These are phyloP conservation scores for Xerocomus potaroensis DNA, from an alignment of 768 basidiomycete species.

Conservation along the genomic window DNA sequence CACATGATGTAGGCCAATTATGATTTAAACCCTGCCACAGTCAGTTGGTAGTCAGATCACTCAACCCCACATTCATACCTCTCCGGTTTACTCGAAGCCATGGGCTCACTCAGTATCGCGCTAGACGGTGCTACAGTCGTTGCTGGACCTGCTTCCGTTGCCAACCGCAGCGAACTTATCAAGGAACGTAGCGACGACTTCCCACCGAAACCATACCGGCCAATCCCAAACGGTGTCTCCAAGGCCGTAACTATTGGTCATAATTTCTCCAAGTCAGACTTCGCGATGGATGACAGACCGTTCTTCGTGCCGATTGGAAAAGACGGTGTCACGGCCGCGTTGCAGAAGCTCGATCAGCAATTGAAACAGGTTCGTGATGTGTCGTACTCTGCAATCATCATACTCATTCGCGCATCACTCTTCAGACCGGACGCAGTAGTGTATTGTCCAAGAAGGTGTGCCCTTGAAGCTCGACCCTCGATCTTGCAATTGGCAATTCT, in stretches of 20 bases:
- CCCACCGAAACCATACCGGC: slow-evolving; percentile 18
- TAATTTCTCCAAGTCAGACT: slow-evolving; percentile 48
- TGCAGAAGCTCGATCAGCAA: slow-evolving; percentile 65
- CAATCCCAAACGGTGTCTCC: slow-evolving; percentile 8
- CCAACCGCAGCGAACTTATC: slow-evolving; percentile 23
- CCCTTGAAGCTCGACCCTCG: slow-evolving; percentile 13
- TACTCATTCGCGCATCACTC: slow-evolving; percentile 3
- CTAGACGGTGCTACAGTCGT: slow-evolving; percentile 44
- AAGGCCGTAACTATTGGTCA: slow-evolving; percentile 18
- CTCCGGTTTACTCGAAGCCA: slow-evolving; percentile 1
- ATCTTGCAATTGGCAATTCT: background rate
- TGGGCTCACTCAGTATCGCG: slow-evolving; percentile 34
- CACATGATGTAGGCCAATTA: background rate
- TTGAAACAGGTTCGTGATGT: slow-evolving; percentile 36
- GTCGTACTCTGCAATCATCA: background rate
- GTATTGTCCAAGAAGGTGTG: slow-evolving; percentile 60
- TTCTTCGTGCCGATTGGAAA: slow-evolving; percentile 70
- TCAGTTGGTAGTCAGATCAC: background rate
- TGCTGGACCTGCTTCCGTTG: slow-evolving; percentile 32
- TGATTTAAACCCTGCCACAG: background rate
- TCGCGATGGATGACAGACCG: slow-evolving; percentile 51
- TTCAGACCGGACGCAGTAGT: slow-evolving; percentile 50
- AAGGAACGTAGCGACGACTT: slow-evolving; percentile 17
- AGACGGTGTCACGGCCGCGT: slow-evolving; percentile 62
- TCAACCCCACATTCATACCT: background rate